These are phyloP conservation scores for Garcia nutans DNA, from an alignment of 345 rosid genomes.

Conservation along the genomic window DNA sequence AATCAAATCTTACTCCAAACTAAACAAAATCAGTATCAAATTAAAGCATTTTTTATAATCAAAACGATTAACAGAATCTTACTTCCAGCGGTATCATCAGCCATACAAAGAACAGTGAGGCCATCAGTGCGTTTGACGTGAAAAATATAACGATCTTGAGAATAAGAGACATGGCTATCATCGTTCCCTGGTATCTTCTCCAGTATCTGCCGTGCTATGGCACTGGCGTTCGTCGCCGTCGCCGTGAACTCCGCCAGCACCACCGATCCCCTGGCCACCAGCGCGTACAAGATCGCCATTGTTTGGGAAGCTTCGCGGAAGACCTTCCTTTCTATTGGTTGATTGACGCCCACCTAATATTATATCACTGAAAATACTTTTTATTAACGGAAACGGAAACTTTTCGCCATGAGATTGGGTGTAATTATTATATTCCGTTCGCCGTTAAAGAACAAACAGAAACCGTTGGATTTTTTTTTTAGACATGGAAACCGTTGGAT, in stretches of 20 bases:
- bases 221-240: slow-evolving; percentile 75
- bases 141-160: slow-evolving; percentile 90
- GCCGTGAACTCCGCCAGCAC: slow-evolving; percentile 82
- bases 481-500: no score
- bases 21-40: neutral
- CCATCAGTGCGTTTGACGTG: slow-evolving; percentile 97
- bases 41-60: neutral
- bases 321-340: no score
- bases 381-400: no score
- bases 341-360: no score
- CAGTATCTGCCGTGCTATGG: slow-evolving; percentile 74
- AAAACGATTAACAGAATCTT: slow-evolving; percentile 6
- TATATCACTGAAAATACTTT: no score
- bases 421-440: no score
- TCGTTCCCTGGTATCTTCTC: slow-evolving; percentile 74
- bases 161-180: slow-evolving; percentile 80
- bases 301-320: neutral
- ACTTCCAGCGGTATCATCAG: slow-evolving; percentile 92
- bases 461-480: no score
- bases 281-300: slow-evolving; percentile 89
- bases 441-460: no score
- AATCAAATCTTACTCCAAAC: neutral
- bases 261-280: slow-evolving; percentile 89
- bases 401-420: no score
- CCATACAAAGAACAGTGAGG: slow-evolving; percentile 97